Percentiles rank a stretch among this genome's conserved stretches.
phyloP scores from a whole-genome alignment of 176 grass and related monocot genomes.

The Elymus sibiricus region DNA sequence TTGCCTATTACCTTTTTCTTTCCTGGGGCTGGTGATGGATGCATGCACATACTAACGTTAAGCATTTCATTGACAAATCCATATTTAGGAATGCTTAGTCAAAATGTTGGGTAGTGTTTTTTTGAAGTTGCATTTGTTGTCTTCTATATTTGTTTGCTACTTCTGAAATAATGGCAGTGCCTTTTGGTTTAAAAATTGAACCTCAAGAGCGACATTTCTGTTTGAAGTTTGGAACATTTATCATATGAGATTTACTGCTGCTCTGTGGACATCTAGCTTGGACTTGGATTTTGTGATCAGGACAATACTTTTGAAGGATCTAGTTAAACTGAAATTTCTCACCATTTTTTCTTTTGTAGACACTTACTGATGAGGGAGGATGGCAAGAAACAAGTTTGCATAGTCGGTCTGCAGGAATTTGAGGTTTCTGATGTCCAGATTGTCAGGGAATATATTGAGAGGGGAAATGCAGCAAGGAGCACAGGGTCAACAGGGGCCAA shows the following conservation, averaged over 20 bases:
- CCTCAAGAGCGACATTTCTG: not conserved
- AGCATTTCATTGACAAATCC: not conserved
- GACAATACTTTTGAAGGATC: not conserved
- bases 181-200: not conserved
- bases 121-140: not conserved
- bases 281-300: not conserved
- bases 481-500: slow-evolving; percentile 96
- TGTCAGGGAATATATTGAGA: slow-evolving; percentile 98
- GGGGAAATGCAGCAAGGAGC: slow-evolving; percentile 86
- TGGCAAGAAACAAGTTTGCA: slow-evolving; percentile 97
- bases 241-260: not conserved
- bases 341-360: slow-evolving; percentile 38
- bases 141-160: not conserved
- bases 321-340: not conserved
- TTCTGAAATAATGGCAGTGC: not conserved
- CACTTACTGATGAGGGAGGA: slow-evolving; percentile 97
- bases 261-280: not conserved
- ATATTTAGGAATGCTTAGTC: not conserved
- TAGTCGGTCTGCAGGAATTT: slow-evolving; percentile 96
- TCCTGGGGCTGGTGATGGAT: not conserved
- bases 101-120: slow-evolving; percentile 2
- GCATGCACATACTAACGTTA: not conserved
- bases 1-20: not conserved
- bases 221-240: not conserved
- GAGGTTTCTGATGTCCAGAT: slow-evolving; percentile 96